Evolutionary conservation across 2,329 filamentous ascomycete genomes (phyloP).

Genomic region (Nemania sp.): DNA sequence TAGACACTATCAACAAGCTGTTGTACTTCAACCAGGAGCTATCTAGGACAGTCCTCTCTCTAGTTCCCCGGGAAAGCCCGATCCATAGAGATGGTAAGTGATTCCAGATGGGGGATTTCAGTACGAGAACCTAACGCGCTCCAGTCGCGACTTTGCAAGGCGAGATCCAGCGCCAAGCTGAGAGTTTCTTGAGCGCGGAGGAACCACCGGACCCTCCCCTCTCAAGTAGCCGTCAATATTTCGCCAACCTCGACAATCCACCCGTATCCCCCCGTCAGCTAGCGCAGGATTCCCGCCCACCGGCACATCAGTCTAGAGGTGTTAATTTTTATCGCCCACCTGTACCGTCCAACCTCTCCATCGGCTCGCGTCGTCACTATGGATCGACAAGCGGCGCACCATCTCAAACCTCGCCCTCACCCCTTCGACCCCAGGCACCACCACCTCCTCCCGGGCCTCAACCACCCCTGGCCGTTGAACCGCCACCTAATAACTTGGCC

Average conservation of each 20-base stretch:
- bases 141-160: constrained; percentile 61
- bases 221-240: constrained; percentile 68
- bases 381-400: constrained; percentile 77
- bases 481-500: constrained; percentile 70
- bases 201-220: constrained; percentile 70
- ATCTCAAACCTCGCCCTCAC: constrained; percentile 73
- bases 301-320: constrained; percentile 60
- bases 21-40: constrained; percentile 83
- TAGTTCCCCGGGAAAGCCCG: constrained; percentile 76
- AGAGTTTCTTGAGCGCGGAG: constrained; percentile 60
- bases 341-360: constrained; percentile 79
- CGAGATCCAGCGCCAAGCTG: constrained; percentile 65
- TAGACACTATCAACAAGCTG: constrained; percentile 75
- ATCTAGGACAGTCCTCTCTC: constrained; percentile 71
- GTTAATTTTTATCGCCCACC: constrained; percentile 73
- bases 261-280: constrained; percentile 88
- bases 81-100: constrained; percentile 81
- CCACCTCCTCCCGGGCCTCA: constrained; percentile 66
- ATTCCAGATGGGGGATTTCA: constrained; percentile 11
- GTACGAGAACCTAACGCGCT: constrained; percentile 31
- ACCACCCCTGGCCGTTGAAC: constrained; percentile 65
- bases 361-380: constrained; percentile 76
- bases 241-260: constrained; percentile 70
- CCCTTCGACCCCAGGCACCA: constrained; percentile 68
- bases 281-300: constrained; percentile 74